Conservation (phyloP, 148 eudicot species). For the Chenopodium berlandieri region DNA sequence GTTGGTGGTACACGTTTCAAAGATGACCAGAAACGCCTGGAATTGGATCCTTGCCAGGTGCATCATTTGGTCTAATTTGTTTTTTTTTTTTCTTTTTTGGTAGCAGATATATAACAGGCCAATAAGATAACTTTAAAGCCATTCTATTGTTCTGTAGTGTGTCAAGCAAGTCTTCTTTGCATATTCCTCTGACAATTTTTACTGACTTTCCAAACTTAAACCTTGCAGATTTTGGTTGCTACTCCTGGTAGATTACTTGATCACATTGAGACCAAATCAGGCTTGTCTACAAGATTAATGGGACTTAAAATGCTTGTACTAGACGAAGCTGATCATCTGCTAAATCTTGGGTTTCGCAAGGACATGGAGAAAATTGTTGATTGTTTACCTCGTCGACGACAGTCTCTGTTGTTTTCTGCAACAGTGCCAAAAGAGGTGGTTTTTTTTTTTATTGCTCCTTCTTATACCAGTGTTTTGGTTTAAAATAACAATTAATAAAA, state of each 20-base stretch:
- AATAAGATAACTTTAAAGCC: neutral
- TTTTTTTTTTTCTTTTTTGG: too few species aligned
- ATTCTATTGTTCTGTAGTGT: neutral
- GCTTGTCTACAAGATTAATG: slow-evolving; percentile 73
- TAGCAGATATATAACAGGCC: neutral
- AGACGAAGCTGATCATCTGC: slow-evolving; percentile 90
- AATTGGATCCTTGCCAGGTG: slow-evolving; percentile 87
- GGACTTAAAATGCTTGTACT: slow-evolving; percentile 84
- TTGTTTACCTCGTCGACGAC: slow-evolving; percentile 88
- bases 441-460: slow-evolving; percentile 1
- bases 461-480: neutral
- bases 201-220: neutral
- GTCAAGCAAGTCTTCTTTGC: neutral
- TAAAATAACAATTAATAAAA: neutral
- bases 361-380: slow-evolving; percentile 88
- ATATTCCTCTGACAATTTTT: neutral
- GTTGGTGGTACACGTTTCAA: slow-evolving; percentile 92
- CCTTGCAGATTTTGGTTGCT: slow-evolving; percentile 76
- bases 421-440: slow-evolving; percentile 89
- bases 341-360: slow-evolving; percentile 84
- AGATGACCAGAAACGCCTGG: slow-evolving; percentile 77
- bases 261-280: slow-evolving; percentile 82
- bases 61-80: slow-evolving; percentile 2
- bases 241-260: slow-evolving; percentile 97
- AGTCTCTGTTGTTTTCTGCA: slow-evolving; percentile 82